These are phyloP conservation scores for Fusarium burgessii DNA, from an alignment of 2,329 filamentous ascomycete species.

Conservation along the genomic window DNA sequence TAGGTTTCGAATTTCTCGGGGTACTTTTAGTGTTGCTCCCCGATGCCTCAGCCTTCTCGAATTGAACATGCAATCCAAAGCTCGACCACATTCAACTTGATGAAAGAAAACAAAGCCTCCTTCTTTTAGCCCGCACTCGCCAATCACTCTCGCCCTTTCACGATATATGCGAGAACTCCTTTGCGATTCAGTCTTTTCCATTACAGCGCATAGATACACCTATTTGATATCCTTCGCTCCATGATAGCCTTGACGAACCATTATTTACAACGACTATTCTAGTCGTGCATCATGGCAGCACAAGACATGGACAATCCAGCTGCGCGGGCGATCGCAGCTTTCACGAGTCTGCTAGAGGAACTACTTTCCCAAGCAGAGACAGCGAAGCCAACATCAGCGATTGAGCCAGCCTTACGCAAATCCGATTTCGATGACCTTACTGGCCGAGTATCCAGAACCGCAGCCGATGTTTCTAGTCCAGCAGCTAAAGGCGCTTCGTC, in stretches of 20 bases:
- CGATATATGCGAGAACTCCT: neutral
- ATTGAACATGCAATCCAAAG: constrained; percentile 16
- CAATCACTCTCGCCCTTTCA: neutral
- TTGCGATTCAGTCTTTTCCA: neutral
- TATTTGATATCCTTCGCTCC: neutral
- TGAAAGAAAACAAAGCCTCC: constrained; percentile 8
- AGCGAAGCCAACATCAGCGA: constrained; percentile 68
- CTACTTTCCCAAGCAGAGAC: constrained; percentile 70
- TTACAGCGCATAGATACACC: neutral
- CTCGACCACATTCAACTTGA: constrained; percentile 15
- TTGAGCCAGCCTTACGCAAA: constrained; percentile 82
- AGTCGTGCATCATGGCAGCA: constrained; percentile 61
- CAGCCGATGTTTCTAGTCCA: constrained; percentile 44
- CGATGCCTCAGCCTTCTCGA: constrained; percentile 43
- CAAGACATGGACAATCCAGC: constrained; percentile 59
- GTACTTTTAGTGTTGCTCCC: constrained; percentile 14
- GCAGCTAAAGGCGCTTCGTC: constrained; percentile 49
- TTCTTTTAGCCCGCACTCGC: neutral
- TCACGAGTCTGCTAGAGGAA: constrained; percentile 65
- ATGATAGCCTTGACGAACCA: constrained; percentile 30
- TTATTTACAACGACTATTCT: constrained; percentile 19
- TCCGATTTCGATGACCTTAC: constrained; percentile 69
- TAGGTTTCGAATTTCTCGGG: constrained; percentile 5
- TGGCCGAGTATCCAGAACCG: constrained; percentile 56
- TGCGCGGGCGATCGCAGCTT: constrained; percentile 65